Base-by-base conservation (phyloP, 2,329 filamentous ascomycete species). In the Seiridium cupressi region DNA sequence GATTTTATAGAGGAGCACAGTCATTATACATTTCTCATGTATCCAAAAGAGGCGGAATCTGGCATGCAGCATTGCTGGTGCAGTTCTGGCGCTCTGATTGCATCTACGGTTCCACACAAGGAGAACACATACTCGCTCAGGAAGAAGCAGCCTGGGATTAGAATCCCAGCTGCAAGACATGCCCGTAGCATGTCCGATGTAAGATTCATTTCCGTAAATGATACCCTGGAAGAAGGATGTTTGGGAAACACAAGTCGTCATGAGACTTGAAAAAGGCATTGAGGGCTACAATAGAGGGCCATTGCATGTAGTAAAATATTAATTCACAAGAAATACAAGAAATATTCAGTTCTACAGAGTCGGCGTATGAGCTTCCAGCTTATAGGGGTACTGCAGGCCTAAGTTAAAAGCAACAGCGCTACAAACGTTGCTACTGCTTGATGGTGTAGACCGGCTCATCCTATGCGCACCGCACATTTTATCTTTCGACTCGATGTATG, bases 301-400 rank as follows among this genome's bases (percentile, higher is more conserved):
- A 58, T 63, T 69, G 64, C 66, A 70, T 64, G 58, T 68, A 69
- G 61, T 57, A 53, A 34, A 53, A 64, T 55, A 69, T 70, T 62
- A 69, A 70, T 69, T 70, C 18, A 55, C 38, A 40, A 54, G 32
- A 11, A 40, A 40, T 54, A 42, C 38, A 42, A 42, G 38, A 42
- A 42, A 7, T 1, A 42, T 42, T 13, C 13, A 13, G 13, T 42
- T 42, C 38, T 42, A 42, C 13, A 42, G 18, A 26, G 18, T 26
- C 18, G 18, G 18, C 18, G 18, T 26, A 26, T 26, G 18, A 26
- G 18, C 18, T 26, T 26, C 18, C 18, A 26, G 18, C 18, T 26
- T 26, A 26, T 26, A 26, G 18, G 18, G 18, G 18, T 26, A 26
- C 18, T 26, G 18, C 18, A 26, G 18, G 18, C 18, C 18, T 26